A percentile compares a stretch with the other conserved stretches of the same genome.
Evolutionary conservation across 331 rosid species (phyloP).

Genomic region (Rhamnella rubrinervis): DNA sequence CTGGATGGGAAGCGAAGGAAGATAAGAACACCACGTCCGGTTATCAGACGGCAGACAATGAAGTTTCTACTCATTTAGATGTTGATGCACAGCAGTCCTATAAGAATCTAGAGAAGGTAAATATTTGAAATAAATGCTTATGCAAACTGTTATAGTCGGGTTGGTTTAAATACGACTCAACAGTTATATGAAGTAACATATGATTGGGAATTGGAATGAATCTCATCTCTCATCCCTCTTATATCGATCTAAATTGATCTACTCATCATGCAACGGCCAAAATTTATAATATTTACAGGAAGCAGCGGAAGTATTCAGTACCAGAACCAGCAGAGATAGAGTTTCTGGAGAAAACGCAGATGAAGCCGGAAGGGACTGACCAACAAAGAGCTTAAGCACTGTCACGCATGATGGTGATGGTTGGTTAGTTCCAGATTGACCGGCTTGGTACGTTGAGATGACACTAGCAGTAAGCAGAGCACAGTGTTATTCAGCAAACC

Average conservation of each 20-base stretch:
- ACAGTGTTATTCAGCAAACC: neutral
- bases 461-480: neutral
- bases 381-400: conserved; percentile 18
- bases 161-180: no score
- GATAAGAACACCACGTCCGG: conserved; percentile 36
- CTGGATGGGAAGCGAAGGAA: conserved; percentile 36
- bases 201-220: neutral
- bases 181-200: no score
- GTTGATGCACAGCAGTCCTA: conserved; percentile 33
- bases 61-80: conserved; percentile 36
- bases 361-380: conserved; percentile 42
- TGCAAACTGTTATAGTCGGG: conserved; percentile 2
- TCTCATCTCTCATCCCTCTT: neutral
- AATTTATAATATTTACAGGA: conserved; percentile 49
- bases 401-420: conserved; percentile 6
- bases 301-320: conserved; percentile 40
- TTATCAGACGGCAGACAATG: conserved; percentile 30
- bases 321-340: conserved; percentile 29
- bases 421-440: neutral
- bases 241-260: neutral
- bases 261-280: conserved; percentile 15
- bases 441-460: conserved; percentile 14
- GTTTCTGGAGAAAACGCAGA: conserved; percentile 43
- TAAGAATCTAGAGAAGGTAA: conserved; percentile 41
- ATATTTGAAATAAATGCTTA: neutral